Evolutionary conservation across 2,329 filamentous ascomycete genomes (phyloP).

Genomic region (Zasmidium cellare): DNA sequence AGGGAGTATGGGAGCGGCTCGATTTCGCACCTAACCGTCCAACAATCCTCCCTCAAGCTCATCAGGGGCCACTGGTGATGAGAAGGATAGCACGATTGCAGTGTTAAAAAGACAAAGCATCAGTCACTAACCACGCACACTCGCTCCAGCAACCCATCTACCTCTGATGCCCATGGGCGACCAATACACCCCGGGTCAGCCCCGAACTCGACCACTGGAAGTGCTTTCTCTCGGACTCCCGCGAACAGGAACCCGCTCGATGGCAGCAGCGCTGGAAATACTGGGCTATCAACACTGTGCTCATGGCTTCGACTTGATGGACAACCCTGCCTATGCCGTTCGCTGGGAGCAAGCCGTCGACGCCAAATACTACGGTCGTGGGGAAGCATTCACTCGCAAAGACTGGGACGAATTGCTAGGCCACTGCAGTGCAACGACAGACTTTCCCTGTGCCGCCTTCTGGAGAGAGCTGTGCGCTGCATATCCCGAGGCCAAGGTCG

Average conservation of each 20-base stretch:
- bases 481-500: slow-evolving; percentile 28
- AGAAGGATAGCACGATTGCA: too few species aligned
- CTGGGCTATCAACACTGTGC: slow-evolving; percentile 24
- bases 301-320: slow-evolving; percentile 14
- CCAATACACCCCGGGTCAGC: background rate
- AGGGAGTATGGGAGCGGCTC: too few species aligned
- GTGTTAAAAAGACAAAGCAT: too few species aligned
- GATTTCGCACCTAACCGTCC: too few species aligned
- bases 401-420: slow-evolving; percentile 2
- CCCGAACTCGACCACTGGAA: background rate
- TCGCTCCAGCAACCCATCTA: too few species aligned
- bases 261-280: slow-evolving; percentile 13
- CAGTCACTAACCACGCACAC: too few species aligned
- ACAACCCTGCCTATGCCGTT: background rate
- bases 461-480: slow-evolving; percentile 25
- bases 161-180: too few species aligned
- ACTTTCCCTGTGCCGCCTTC: background rate
- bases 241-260: background rate
- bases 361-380: background rate
- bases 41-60: too few species aligned
- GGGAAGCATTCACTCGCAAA: background rate
- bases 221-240: background rate
- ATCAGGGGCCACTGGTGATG: too few species aligned
- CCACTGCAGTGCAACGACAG: slow-evolving; percentile 3
- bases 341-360: background rate